These are phyloP conservation scores for Ogataea henricii DNA, from an alignment of 805 yeast genomes.

Conservation along the genomic window DNA sequence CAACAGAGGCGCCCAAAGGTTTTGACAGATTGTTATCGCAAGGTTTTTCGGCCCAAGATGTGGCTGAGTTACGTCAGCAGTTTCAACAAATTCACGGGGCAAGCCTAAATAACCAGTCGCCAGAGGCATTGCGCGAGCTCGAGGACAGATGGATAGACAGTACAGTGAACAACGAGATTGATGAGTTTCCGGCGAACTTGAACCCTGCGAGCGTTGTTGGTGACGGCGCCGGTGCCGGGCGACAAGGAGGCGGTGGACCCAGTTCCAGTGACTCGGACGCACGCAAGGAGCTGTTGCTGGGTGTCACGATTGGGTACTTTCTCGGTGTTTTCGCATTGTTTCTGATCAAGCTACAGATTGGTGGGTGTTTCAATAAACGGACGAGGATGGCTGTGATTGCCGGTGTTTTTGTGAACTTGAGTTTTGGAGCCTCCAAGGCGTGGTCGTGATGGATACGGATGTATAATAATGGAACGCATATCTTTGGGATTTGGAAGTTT, in stretches of 20 bases:
- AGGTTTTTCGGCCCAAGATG: slow-evolving; percentile 81
- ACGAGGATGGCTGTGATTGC: slow-evolving; percentile 69
- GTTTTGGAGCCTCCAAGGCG: slow-evolving; percentile 60
- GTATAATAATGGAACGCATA: not conserved
- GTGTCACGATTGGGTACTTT: slow-evolving; percentile 71
- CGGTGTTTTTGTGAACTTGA: slow-evolving; percentile 68
- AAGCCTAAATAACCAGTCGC: slow-evolving; percentile 33
- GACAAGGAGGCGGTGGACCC: slow-evolving; percentile 27
- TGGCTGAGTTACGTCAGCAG: slow-evolving; percentile 69
- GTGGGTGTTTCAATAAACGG: slow-evolving; percentile 58
- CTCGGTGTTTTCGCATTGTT: slow-evolving; percentile 74
- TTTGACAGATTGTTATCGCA: slow-evolving; percentile 81
- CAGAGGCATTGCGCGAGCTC: slow-evolving; percentile 58
- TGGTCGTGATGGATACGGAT: slow-evolving; percentile 32
- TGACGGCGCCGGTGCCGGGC: slow-evolving; percentile 13
- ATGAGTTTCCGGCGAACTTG: slow-evolving; percentile 43
- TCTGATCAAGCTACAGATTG: slow-evolving; percentile 55
- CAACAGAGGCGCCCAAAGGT: slow-evolving; percentile 74
- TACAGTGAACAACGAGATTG: slow-evolving; percentile 58
- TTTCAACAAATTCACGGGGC: slow-evolving; percentile 69
- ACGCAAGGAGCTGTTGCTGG: slow-evolving; percentile 69
- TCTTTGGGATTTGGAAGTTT: not conserved
- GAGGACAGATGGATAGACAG: slow-evolving; percentile 91
- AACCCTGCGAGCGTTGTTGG: slow-evolving; percentile 11
- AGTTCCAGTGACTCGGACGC: slow-evolving; percentile 35